Percentiles rank a stretch among this genome's conserved stretches.
These are phyloP conservation scores for Alloascoidea hylecoeti DNA, from an alignment of 805 yeast species.

Conservation along the genomic window DNA sequence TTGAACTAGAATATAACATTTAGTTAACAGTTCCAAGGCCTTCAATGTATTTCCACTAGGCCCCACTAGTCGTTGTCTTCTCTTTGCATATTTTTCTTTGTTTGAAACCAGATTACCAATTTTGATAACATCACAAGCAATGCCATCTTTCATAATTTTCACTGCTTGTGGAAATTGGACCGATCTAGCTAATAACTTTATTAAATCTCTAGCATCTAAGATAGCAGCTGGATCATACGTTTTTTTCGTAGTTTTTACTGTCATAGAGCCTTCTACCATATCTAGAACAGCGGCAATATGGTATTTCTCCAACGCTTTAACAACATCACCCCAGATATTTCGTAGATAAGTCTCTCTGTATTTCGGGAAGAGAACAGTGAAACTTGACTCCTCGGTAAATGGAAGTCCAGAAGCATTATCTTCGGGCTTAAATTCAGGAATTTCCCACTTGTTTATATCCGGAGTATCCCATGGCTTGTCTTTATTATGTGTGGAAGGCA, in stretches of 20 bases:
- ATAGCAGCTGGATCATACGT: slow-evolving; percentile 92
- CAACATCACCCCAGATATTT: slow-evolving; percentile 88
- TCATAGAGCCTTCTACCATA: slow-evolving; percentile 94
- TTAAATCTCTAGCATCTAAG: slow-evolving; percentile 87
- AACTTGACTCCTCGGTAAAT: slow-evolving; percentile 91
- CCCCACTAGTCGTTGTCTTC: slow-evolving; percentile 93
- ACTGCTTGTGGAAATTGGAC: slow-evolving; percentile 96
- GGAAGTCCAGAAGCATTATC: slow-evolving; percentile 80
- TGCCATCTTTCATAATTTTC: slow-evolving; percentile 79
- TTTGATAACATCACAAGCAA: slow-evolving; percentile 93
- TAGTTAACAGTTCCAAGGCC: slow-evolving; percentile 89
- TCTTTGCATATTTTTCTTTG: slow-evolving; percentile 86
- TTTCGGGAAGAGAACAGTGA: slow-evolving; percentile 91
- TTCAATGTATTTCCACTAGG: slow-evolving; percentile 95
- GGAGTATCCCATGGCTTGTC: slow-evolving; percentile 98
- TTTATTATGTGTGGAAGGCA: slow-evolving; percentile 88
- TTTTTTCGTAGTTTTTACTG: slow-evolving; percentile 89
- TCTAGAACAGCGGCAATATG: slow-evolving; percentile 77
- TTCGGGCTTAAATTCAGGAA: slow-evolving; percentile 79
- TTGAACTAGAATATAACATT: slow-evolving; percentile 90
- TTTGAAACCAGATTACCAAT: slow-evolving; percentile 82
- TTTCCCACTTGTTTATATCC: slow-evolving; percentile 86
- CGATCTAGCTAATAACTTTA: slow-evolving; percentile 85
- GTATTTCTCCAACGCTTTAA: slow-evolving; percentile 58
- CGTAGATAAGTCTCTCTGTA: slow-evolving; percentile 86